Evolutionary conservation across 1,139 yeast species (phyloP).

Genomic region (Sugiyamaella paludigena): DNA sequence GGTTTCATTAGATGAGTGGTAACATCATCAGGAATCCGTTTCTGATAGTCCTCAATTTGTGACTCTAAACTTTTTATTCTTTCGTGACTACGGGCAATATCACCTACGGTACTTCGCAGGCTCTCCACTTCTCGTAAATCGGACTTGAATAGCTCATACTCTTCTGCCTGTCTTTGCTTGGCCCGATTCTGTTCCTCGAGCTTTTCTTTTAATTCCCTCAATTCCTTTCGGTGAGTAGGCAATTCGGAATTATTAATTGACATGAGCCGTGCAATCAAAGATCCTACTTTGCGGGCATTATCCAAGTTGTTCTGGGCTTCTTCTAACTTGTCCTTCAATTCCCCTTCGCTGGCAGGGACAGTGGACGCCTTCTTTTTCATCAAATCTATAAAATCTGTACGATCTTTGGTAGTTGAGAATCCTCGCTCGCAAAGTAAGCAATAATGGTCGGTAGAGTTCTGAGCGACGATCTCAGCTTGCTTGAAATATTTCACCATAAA

Average conservation of each 20-base stretch:
- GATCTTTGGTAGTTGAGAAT: conserved; percentile 46
- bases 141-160: conserved; percentile 19
- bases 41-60: conserved; percentile 21
- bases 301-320: conserved; percentile 3
- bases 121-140: conserved; percentile 30
- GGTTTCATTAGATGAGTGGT: conserved; percentile 37
- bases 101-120: conserved; percentile 41
- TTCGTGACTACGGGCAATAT: conserved; percentile 25
- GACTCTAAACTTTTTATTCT: conserved; percentile 25
- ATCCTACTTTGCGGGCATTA: conserved; percentile 4
- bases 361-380: conserved; percentile 34
- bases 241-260: conserved; percentile 5
- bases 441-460: conserved; percentile 43
- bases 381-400: conserved; percentile 38
- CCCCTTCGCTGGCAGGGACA: conserved; percentile 22
- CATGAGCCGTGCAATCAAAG: conserved; percentile 4
- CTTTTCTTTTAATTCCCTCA: not conserved
- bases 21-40: conserved; percentile 40
- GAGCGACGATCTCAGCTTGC: conserved; percentile 62
- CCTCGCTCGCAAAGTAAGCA: conserved; percentile 67
- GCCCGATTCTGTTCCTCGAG: not conserved
- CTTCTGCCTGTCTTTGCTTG: conserved; percentile 12
- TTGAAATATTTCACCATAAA: conserved; percentile 64
- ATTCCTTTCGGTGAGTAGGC: conserved; percentile 2
- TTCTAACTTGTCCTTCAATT: conserved; percentile 33